Evolutionary conservation across 2,329 filamentous ascomycete species (phyloP).

Genomic region (Periglandula ipomoeae): DNA sequence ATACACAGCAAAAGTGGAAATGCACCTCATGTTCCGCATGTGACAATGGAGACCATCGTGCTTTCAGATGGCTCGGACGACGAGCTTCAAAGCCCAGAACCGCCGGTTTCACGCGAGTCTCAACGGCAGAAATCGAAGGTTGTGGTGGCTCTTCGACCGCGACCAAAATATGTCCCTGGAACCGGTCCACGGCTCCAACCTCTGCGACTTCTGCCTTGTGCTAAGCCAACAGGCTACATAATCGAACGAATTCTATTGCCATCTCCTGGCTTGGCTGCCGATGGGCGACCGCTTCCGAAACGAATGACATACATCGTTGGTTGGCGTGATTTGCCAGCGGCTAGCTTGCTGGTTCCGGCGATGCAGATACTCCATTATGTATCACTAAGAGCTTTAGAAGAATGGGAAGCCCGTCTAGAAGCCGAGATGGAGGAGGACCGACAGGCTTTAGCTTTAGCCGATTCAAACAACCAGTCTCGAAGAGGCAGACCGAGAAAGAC

Average conservation of each 20-base stretch:
- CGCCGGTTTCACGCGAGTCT: too few species aligned
- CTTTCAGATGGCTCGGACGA: background rate
- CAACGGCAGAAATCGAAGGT: background rate
- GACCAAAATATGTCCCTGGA: slow-evolving; percentile 31
- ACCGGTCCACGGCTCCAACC: slow-evolving; percentile 38
- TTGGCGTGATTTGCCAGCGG: slow-evolving; percentile 43
- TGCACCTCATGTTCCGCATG: background rate
- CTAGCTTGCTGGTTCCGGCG: slow-evolving; percentile 35
- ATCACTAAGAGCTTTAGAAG: slow-evolving; percentile 44
- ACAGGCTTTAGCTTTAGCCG: slow-evolving; percentile 15
- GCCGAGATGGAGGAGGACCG: slow-evolving; percentile 33
- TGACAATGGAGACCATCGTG: slow-evolving; percentile 1
- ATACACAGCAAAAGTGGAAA: background rate
- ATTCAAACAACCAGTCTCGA: slow-evolving; percentile 13
- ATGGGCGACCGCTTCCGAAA: slow-evolving; percentile 29
- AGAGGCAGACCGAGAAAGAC: slow-evolving; percentile 10
- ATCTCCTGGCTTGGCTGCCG: slow-evolving; percentile 19
- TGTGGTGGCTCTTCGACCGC: slow-evolving; percentile 6
- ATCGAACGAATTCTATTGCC: slow-evolving; percentile 41
- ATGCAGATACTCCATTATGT: slow-evolving; percentile 48
- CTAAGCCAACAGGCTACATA: slow-evolving; percentile 49
- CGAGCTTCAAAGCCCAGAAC: background rate
- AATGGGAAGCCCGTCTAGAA: slow-evolving; percentile 42
- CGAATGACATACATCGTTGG: slow-evolving; percentile 45
- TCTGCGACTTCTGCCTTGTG: slow-evolving; percentile 36